phyloP scores from a whole-genome alignment of 768 basidiomycete genomes.

The Tricholoma terreum region DNA sequence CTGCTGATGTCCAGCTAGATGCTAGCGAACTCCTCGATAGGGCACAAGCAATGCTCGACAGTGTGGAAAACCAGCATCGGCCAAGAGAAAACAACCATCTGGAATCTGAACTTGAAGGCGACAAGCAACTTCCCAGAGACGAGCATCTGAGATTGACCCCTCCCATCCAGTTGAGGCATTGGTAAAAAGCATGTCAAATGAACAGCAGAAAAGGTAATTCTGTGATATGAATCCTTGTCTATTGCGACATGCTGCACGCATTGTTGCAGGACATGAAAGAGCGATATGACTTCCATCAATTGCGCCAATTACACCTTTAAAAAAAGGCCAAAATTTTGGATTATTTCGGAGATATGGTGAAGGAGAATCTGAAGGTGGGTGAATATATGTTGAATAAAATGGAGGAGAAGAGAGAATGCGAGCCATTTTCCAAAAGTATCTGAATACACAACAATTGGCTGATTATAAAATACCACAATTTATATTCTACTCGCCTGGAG shows the following conservation, averaged over 20 bases:
- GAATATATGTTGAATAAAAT: background rate
- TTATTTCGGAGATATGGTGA: background rate
- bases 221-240: conserved; percentile 22
- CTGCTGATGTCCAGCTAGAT: conserved; percentile 22
- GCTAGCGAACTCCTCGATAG: conserved; percentile 33
- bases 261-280: conserved; percentile 6
- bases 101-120: conserved; percentile 23
- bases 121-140: conserved; percentile 22
- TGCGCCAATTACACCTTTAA: conserved; percentile 7
- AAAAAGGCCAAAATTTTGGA: conserved; percentile 14
- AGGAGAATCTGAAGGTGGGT: background rate
- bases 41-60: conserved; percentile 32
- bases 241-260: conserved; percentile 5
- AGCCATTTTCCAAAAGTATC: no score
- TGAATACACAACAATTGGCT: background rate
- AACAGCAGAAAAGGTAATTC: conserved; percentile 27
- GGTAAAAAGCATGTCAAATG: conserved; percentile 23
- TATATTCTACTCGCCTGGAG: background rate
- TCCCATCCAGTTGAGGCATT: conserved; percentile 30
- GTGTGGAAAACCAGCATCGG: conserved; percentile 32
- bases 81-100: conserved; percentile 30
- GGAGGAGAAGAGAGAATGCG: background rate
- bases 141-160: conserved; percentile 23
- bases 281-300: conserved; percentile 17
- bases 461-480: background rate